phyloP scores from a whole-genome alignment of 345 rosid species.

The Streptanthus diversifolius region DNA sequence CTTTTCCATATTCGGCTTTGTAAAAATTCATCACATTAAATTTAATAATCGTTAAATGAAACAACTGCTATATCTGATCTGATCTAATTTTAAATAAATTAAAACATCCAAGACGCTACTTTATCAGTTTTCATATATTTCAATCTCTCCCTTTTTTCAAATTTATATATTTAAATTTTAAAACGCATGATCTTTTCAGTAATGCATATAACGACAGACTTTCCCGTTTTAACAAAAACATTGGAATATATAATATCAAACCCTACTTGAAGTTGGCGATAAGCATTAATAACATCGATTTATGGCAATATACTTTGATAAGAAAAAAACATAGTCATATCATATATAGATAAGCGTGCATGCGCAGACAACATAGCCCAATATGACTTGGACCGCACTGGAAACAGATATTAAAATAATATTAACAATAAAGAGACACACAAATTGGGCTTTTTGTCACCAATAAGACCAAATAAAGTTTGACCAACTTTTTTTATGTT shows the following conservation, averaged over 20 bases:
- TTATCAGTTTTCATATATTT: background rate
- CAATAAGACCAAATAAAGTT: constrained; percentile 26
- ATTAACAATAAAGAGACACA: background rate
- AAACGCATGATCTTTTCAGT: background rate
- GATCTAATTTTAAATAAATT: background rate
- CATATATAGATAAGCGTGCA: constrained; percentile 18
- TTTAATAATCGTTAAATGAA: background rate
- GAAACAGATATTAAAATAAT: background rate
- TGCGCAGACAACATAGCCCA: constrained; percentile 10
- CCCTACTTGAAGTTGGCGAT: constrained; percentile 20
- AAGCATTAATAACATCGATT: constrained; percentile 28
- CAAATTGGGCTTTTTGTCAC: constrained; percentile 16
- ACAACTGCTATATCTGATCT: no score
- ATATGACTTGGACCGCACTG: constrained; percentile 31
- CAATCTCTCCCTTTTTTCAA: background rate
- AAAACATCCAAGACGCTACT: background rate
- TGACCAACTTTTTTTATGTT: constrained; percentile 34
- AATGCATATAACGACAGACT: background rate
- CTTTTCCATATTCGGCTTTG: background rate
- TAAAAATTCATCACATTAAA: background rate
- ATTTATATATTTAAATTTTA: background rate
- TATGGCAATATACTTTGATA: background rate
- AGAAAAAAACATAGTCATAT: background rate
- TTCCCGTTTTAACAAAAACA: background rate
- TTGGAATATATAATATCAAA: background rate